phyloP scores from a whole-genome alignment of 176 grass and related monocot species.

The Oryza australiensis region DNA sequence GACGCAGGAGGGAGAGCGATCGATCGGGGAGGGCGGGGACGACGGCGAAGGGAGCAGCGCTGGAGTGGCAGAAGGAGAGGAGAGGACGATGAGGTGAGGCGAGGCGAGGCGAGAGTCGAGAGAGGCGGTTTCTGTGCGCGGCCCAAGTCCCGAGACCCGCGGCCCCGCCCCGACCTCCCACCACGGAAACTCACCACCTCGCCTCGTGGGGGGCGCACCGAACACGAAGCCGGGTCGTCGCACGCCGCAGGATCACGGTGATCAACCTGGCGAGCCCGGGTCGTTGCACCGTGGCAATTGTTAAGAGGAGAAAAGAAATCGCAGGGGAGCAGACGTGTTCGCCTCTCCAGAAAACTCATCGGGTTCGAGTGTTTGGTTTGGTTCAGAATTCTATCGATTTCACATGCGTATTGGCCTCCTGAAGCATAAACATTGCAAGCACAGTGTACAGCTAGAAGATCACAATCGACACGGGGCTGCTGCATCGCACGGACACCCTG shows the following conservation, averaged over 20 bases:
- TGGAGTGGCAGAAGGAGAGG: neutral
- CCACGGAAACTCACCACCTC: neutral
- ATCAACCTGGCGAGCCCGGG: neutral
- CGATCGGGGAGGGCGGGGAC: slow-evolving; percentile 16
- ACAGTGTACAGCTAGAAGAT: neutral
- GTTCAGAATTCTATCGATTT: neutral
- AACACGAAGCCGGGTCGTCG: too few species aligned
- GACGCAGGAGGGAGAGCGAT: neutral
- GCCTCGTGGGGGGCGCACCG: neutral
- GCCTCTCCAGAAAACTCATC: slow-evolving; percentile 12
- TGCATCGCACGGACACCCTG: neutral
- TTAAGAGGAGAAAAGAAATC: too few species aligned
- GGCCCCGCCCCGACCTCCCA: neutral
- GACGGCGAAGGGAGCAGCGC: neutral
- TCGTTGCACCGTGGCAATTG: neutral
- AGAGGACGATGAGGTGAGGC: neutral
- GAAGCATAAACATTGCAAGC: neutral
- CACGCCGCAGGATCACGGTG: neutral
- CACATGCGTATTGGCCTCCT: neutral
- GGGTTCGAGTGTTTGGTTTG: neutral
- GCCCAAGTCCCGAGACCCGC: neutral
- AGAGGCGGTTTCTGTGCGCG: neutral
- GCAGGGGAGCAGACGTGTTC: neutral
- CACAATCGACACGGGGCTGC: neutral
- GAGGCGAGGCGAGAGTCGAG: too few species aligned